Evolutionary conservation across 2,329 filamentous ascomycete genomes (phyloP).

Genomic region (Colletotrichum incanum): DNA sequence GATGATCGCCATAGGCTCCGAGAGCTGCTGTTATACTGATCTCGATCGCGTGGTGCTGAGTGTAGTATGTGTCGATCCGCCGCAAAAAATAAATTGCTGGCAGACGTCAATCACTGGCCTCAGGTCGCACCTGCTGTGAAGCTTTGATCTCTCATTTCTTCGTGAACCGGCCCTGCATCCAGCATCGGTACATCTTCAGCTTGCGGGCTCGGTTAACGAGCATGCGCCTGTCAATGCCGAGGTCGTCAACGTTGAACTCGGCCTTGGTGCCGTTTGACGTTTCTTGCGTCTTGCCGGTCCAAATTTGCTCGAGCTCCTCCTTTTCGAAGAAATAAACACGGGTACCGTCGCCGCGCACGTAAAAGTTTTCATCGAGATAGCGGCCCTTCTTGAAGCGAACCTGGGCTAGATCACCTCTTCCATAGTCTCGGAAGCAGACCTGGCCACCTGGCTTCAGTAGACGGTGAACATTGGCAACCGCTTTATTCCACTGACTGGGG

Average conservation of each 20-base stretch:
- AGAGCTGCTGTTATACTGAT: constrained; percentile 60
- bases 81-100: not conserved
- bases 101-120: constrained; percentile 15
- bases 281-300: constrained; percentile 68
- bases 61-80: not conserved
- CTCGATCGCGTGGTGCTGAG: no score
- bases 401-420: constrained; percentile 93
- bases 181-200: constrained; percentile 99
- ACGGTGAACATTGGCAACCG: constrained; percentile 84
- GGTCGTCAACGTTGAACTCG: constrained; percentile 80
- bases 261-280: constrained; percentile 49
- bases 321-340: constrained; percentile 97
- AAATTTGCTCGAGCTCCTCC: constrained; percentile 85
- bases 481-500: constrained; percentile 86
- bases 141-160: constrained; percentile 68
- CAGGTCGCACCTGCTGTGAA: constrained; percentile 2
- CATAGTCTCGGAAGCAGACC: constrained; percentile 97
- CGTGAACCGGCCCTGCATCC: constrained; percentile 88
- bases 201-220: constrained; percentile 92
- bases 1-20: constrained; percentile 59
- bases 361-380: constrained; percentile 97
- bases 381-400: constrained; percentile 97
- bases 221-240: constrained; percentile 89
- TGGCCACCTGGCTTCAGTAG: constrained; percentile 93
- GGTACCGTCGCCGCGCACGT: constrained; percentile 94